Percentiles rank a stretch among this genome's conserved stretches.
These are phyloP conservation scores for Tuber umbilicatum DNA, from an alignment of 495 filamentous ascomycete species.

Conservation along the genomic window DNA sequence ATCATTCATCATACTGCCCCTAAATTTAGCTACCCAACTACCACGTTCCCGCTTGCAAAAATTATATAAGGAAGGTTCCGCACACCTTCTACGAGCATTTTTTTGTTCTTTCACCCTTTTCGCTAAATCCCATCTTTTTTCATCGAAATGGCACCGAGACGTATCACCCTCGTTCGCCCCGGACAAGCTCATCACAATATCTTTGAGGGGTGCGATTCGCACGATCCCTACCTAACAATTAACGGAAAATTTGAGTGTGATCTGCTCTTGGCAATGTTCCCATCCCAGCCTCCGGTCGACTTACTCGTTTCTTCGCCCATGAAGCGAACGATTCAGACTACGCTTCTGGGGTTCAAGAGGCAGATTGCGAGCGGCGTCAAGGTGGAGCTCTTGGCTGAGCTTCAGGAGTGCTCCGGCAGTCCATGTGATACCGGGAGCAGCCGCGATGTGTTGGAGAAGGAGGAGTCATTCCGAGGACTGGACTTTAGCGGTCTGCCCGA, in stretches of 20 bases:
- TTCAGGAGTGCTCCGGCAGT: slow-evolving; percentile 70
- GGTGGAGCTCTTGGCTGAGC: slow-evolving; percentile 65
- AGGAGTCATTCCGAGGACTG: slow-evolving; percentile 56
- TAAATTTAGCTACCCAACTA: no score
- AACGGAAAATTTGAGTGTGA: slow-evolving; percentile 70
- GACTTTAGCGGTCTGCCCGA: slow-evolving; percentile 42
- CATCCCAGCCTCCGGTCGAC: slow-evolving; percentile 56
- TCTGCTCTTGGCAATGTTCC: slow-evolving; percentile 56
- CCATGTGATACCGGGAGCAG: slow-evolving; percentile 74
- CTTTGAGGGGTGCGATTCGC: slow-evolving; percentile 62
- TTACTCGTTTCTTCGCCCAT: slow-evolving; percentile 77
- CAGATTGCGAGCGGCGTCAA: slow-evolving; percentile 45
- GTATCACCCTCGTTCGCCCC: slow-evolving; percentile 40
- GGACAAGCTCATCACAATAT: slow-evolving; percentile 81
- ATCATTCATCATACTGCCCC: no score
- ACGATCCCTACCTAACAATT: slow-evolving; percentile 70
- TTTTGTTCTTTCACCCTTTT: background rate
- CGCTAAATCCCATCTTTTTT: background rate
- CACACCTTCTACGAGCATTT: background rate
- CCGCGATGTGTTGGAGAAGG: slow-evolving; percentile 48
- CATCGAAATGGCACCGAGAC: slow-evolving; percentile 22
- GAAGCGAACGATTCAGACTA: slow-evolving; percentile 75
- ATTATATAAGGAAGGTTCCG: no score
- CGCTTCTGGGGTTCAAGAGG: slow-evolving; percentile 59
- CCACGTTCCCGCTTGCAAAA: no score